phyloP scores from a whole-genome alignment of 345 rosid genomes.

The Cochlearia excelsa region DNA sequence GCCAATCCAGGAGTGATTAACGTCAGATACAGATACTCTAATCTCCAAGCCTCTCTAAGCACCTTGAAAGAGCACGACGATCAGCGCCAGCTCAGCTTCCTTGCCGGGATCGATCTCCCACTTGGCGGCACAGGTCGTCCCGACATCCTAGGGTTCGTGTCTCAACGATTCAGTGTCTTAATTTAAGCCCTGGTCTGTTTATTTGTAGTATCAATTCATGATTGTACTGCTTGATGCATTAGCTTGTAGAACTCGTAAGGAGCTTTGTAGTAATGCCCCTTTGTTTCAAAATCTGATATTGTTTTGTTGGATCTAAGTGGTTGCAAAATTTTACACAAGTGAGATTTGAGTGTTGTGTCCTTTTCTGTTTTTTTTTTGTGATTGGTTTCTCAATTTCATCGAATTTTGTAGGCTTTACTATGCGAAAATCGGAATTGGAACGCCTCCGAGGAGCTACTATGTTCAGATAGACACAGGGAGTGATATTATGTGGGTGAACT shows the following conservation, averaged over 20 bases:
- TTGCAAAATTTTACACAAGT: too few relatives aligned
- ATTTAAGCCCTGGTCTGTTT: too few relatives aligned
- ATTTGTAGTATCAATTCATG: too few relatives aligned
- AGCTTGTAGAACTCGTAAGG: too few relatives aligned
- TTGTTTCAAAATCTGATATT: too few relatives aligned
- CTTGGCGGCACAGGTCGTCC: conserved; percentile 76
- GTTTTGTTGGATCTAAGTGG: too few relatives aligned
- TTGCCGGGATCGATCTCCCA: conserved; percentile 83
- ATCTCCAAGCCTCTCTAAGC: conserved; percentile 47
- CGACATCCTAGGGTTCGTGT: conserved; percentile 55
- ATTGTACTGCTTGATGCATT: too few relatives aligned
- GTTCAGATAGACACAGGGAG: conserved; percentile 97
- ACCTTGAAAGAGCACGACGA: conserved; percentile 66
- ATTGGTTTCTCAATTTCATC: background rate
- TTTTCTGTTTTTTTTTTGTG: conserved; percentile 12
- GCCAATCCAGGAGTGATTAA: conserved; percentile 57
- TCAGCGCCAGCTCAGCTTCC: conserved; percentile 73
- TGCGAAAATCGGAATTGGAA: conserved; percentile 86
- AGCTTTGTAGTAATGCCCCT: too few relatives aligned
- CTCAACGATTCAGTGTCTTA: too few relatives aligned
- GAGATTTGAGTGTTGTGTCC: too few relatives aligned
- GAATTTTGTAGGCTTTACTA: conserved; percentile 61
- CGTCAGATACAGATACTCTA: conserved; percentile 67
- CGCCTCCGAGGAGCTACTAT: conserved; percentile 86
- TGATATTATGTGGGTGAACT: conserved; percentile 97